Evolutionary conservation across 805 yeast genomes (phyloP).

Genomic region (Candida yuanshanica): DNA sequence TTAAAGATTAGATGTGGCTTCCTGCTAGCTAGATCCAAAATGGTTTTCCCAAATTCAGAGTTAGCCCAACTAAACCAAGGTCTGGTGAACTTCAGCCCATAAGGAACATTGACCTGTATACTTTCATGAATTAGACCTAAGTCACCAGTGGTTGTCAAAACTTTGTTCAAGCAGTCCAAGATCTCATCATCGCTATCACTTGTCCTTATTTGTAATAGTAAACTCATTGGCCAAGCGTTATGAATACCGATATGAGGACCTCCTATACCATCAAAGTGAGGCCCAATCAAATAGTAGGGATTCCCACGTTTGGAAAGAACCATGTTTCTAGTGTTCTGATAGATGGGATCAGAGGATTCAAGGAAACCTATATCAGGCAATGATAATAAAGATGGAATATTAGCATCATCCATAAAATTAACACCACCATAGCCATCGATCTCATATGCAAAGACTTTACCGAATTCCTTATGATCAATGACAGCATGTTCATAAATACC

Average conservation of each 20-base stretch:
- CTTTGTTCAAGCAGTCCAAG: slow-evolving; percentile 35
- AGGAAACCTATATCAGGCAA: slow-evolving; percentile 75
- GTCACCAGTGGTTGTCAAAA: slow-evolving; percentile 61
- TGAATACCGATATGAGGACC: slow-evolving; percentile 85
- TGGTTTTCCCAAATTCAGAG: slow-evolving; percentile 84
- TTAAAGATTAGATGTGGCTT: slow-evolving; percentile 70
- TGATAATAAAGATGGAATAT: slow-evolving; percentile 75
- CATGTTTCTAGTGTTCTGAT: slow-evolving; percentile 78
- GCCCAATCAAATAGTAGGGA: slow-evolving; percentile 69
- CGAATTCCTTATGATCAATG: slow-evolving; percentile 61
- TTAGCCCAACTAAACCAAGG: slow-evolving; percentile 96
- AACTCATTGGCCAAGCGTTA: slow-evolving; percentile 89
- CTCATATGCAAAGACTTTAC: slow-evolving; percentile 81
- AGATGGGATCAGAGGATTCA: slow-evolving; percentile 45
- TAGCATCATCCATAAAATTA: slow-evolving; percentile 84
- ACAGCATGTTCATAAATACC: slow-evolving; percentile 65
- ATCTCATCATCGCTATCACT: slow-evolving; percentile 70
- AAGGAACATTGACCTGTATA: slow-evolving; percentile 53
- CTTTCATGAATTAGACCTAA: slow-evolving; percentile 85
- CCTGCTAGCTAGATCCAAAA: slow-evolving; percentile 65
- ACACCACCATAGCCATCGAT: slow-evolving; percentile 81
- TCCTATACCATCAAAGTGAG: slow-evolving; percentile 68
- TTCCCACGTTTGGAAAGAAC: slow-evolving; percentile 62
- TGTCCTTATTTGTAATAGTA: slow-evolving; percentile 71
- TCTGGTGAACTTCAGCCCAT: slow-evolving; percentile 54